Conservation (phyloP, 2,329 filamentous ascomycete genomes). For the Lecanicillium sp. region DNA sequence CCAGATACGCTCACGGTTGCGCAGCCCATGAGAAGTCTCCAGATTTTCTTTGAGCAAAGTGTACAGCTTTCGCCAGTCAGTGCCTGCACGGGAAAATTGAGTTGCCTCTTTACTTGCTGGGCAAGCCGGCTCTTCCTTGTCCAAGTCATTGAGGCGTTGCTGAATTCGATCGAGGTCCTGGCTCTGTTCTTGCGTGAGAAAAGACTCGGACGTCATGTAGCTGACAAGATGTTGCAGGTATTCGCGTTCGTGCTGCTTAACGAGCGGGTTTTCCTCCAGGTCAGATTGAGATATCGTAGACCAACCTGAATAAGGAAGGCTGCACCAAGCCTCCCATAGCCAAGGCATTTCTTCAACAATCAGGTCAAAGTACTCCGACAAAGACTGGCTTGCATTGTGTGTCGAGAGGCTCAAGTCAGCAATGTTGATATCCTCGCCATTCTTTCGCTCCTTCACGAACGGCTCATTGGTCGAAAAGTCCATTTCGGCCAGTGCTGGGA, state of each 20-base stretch:
- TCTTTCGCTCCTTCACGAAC: neutral
- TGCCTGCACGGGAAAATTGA: constrained; percentile 3
- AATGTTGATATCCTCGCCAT: too few species aligned
- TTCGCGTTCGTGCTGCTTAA: neutral
- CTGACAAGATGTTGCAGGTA: constrained; percentile 2
- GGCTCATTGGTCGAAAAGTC: neutral
- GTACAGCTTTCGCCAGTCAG: constrained; percentile 12
- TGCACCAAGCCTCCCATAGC: constrained; percentile 12
- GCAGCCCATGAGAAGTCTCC: constrained; percentile 5
- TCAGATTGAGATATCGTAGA: constrained; percentile 2
- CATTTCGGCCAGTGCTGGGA: constrained; percentile 3
- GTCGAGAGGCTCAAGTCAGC: neutral
- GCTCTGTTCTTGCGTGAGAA: neutral
- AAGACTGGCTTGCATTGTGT: neutral
- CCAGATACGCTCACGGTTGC: constrained; percentile 12
- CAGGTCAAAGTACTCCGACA: constrained; percentile 2
- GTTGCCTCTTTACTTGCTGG: constrained; percentile 1
- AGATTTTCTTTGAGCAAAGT: constrained; percentile 2
- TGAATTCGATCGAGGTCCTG: constrained; percentile 2
- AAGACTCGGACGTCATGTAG: neutral
- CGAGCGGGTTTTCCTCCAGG: neutral
- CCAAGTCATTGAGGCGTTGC: constrained; percentile 1
- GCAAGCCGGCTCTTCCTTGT: neutral
- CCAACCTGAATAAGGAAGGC: constrained; percentile 8
- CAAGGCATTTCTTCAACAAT: constrained; percentile 9